These are phyloP conservation scores for Myriosclerotinia curreyana DNA, from an alignment of 2,329 filamentous ascomycete genomes.

Conservation along the genomic window DNA sequence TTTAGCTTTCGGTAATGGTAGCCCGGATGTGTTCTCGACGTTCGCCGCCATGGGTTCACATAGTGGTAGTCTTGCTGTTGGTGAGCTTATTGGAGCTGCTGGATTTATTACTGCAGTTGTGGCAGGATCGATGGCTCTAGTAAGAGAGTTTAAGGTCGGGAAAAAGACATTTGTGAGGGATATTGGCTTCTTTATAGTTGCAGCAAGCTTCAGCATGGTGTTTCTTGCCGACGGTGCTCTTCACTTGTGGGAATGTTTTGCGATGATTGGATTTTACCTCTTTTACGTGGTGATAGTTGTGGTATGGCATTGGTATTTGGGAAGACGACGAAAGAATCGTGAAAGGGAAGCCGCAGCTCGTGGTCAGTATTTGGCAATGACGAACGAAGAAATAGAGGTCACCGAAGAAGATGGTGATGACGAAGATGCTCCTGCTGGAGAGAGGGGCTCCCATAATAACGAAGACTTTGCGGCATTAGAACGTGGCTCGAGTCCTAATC, in stretches of 20 bases:
- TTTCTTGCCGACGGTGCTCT: conserved; percentile 84
- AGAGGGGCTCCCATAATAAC: conserved; percentile 34
- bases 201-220: conserved; percentile 80
- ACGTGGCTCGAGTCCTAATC: conserved; percentile 42
- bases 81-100: conserved; percentile 90
- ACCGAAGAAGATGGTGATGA: conserved; percentile 63
- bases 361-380: conserved; percentile 65
- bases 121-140: conserved; percentile 92
- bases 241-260: conserved; percentile 81
- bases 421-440: conserved; percentile 47
- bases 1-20: conserved; percentile 94
- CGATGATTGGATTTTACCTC: conserved; percentile 87
- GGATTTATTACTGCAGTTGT: conserved; percentile 96
- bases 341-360: conserved; percentile 69
- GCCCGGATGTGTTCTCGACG: conserved; percentile 96
- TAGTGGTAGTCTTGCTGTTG: conserved; percentile 93
- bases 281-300: conserved; percentile 90
- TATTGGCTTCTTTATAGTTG: conserved; percentile 85
- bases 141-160: conserved; percentile 90
- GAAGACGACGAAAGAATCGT: conserved; percentile 56
- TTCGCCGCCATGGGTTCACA: conserved; percentile 98
- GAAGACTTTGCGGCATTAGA: conserved; percentile 39
- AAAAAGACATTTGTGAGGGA: conserved; percentile 88
- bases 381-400: conserved; percentile 52
- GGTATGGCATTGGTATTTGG: conserved; percentile 84